These are phyloP conservation scores for Pestalotiopsis sp. DNA, from an alignment of 2,329 filamentous ascomycete species.

Conservation along the genomic window DNA sequence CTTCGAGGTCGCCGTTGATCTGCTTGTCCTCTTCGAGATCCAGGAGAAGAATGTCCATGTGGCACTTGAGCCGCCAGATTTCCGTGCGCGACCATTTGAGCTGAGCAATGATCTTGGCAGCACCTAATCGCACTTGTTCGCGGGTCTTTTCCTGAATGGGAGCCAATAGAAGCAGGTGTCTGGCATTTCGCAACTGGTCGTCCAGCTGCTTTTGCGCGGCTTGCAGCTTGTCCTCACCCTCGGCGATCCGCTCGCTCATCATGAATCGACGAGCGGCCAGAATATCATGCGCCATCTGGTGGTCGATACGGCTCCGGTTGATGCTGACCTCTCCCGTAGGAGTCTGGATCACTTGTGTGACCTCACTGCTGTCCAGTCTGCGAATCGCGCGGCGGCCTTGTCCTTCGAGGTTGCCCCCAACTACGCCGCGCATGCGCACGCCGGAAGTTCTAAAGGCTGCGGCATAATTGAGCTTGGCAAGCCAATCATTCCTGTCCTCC, in stretches of 20 bases:
- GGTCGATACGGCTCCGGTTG: constrained; percentile 72
- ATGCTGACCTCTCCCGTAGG: constrained; percentile 74
- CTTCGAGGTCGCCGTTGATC: constrained; percentile 33
- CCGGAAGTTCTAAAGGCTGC: constrained; percentile 91
- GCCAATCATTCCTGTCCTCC: constrained; percentile 92
- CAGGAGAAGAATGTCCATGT: constrained; percentile 82
- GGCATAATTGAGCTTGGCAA: constrained; percentile 94
- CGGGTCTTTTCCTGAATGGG: constrained; percentile 90
- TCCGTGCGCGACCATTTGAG: constrained; percentile 94
- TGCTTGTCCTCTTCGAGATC: constrained; percentile 81
- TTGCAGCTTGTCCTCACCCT: constrained; percentile 78
- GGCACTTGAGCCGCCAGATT: constrained; percentile 89
- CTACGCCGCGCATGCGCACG: constrained; percentile 84
- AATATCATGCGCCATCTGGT: constrained; percentile 84
- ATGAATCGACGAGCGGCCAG: constrained; percentile 78
- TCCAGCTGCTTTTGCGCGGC: constrained; percentile 78
- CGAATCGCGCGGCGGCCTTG: constrained; percentile 73
- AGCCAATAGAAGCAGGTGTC: constrained; percentile 84
- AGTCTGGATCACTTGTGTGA: constrained; percentile 64
- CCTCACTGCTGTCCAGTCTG: constrained; percentile 67
- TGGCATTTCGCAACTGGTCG: constrained; percentile 80
- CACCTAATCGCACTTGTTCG: constrained; percentile 82
- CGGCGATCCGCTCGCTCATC: constrained; percentile 80
- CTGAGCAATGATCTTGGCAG: constrained; percentile 81
- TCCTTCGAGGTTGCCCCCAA: constrained; percentile 83